These are phyloP conservation scores for Osmanthus fragrans DNA, from an alignment of 257 asterid genomes.

Conservation along the genomic window DNA sequence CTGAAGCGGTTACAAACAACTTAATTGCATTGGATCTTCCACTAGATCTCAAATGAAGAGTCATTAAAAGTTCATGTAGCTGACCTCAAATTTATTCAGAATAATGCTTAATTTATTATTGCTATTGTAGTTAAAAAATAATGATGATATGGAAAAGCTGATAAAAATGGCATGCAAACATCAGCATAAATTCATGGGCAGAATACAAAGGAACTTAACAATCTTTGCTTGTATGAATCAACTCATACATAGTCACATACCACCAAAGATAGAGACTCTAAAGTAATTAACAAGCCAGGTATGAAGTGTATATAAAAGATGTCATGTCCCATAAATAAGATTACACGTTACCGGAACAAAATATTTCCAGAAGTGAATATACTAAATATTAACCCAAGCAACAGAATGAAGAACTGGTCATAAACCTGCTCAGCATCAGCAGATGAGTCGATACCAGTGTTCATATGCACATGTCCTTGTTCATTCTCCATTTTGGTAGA, in stretches of 20 bases:
- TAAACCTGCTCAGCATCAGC: constrained; percentile 60
- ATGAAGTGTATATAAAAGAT: not conserved
- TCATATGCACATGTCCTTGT: constrained; percentile 39
- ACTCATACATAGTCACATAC: not conserved
- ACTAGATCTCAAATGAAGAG: no score
- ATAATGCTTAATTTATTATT: no score
- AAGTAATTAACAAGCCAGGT: not conserved
- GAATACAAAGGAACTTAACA: not conserved
- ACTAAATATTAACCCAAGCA: constrained; percentile 2
- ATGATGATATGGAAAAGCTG: not conserved
- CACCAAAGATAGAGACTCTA: not conserved
- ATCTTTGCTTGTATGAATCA: not conserved
- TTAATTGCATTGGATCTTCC: not conserved
- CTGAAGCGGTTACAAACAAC: not conserved
- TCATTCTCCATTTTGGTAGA: constrained; percentile 44
- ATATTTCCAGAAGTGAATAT: not conserved
- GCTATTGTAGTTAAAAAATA: not conserved
- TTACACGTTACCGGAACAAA: constrained; percentile 2
- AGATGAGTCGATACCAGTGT: constrained; percentile 45
- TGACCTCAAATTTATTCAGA: not conserved
- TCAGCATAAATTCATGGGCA: not conserved
- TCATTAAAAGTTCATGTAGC: not conserved
- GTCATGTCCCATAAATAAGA: constrained; percentile 12
- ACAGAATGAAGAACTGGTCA: constrained; percentile 6
- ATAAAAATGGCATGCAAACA: not conserved